Base-by-base conservation (phyloP, 768 basidiomycete genomes). In the Mrakia frigida region DNA sequence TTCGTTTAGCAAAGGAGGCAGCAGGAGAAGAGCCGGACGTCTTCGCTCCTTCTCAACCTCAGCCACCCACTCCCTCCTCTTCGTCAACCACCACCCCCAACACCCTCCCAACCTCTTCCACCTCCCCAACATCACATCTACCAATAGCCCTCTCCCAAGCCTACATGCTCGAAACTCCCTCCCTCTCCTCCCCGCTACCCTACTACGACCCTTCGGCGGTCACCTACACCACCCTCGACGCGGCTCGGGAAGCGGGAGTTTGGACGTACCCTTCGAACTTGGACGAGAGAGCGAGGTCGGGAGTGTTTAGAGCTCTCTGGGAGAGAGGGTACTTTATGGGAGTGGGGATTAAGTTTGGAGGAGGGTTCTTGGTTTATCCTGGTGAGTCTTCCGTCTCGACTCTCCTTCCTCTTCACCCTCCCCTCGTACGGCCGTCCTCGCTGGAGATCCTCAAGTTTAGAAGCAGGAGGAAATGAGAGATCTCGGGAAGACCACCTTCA, bases 351-450 rank as follows among this genome's bases (percentile, higher is more conserved):
- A 92, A 91, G 82, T 99, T 99, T 81, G 97, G 97, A 9, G 95
- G 94, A 1, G 94, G 98, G 80, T 98, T 93, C 83, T 84, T 99
- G 61, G 91, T 98, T 1, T 99, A 99, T 84, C 97, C 97, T 71
- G 96, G 96, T 91, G 81, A 59, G 88, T 83, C 23, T 37, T n/a
- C 73, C 56, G n/a, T n/a, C n/a, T n/a, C 25, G 50, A 25, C 9
- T 39, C n/a, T 50, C 21, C 14, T 50, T 21, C 3, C 46, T 21
- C 11, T 50, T 50, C 16, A 14, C 46, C 10, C 13, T 31, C 9
- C n/a, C 9, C n/a, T 31, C 28, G 14, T 7, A n/a, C n/a, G n/a
- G n/a, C n/a, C n/a, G n/a, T n/a, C n/a, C n/a, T n/a, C n/a, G n/a
- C n/a, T n/a, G n/a, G n/a, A n/a, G n/a, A n/a, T n/a, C n/a, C n/a